Percentiles rank a stretch among this genome's conserved stretches.
phyloP scores from a whole-genome alignment of 2,329 filamentous ascomycete species.

The Madurella fahalii region DNA sequence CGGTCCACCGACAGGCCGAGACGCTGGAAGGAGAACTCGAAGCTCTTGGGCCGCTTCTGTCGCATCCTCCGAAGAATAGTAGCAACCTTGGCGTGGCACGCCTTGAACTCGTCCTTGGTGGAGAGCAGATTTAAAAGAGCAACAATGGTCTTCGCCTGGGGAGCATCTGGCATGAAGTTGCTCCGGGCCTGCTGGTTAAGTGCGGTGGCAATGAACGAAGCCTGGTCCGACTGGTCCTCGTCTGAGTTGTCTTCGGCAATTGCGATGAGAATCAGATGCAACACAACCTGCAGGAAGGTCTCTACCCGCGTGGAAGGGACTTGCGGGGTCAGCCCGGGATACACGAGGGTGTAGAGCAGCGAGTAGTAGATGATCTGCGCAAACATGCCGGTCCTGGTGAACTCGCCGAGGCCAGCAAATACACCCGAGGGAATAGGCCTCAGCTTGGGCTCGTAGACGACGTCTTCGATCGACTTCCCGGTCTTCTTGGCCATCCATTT shows the following conservation, averaged over 20 bases:
- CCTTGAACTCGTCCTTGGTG: conserved; percentile 69
- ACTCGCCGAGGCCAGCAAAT: conserved; percentile 71
- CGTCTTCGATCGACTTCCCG: conserved; percentile 72
- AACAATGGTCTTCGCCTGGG: conserved; percentile 58
- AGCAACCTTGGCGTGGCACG: conserved; percentile 78
- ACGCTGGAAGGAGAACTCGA: conserved; percentile 62
- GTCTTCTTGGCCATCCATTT: conserved; percentile 83
- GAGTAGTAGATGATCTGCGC: conserved; percentile 87
- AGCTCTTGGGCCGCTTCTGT: conserved; percentile 71
- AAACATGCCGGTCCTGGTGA: conserved; percentile 82
- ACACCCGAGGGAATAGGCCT: conserved; percentile 70
- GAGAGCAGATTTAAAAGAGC: conserved; percentile 60
- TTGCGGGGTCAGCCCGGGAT: conserved; percentile 62
- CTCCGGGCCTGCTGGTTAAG: conserved; percentile 60
- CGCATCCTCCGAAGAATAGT: conserved; percentile 81
- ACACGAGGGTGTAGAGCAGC: conserved; percentile 73
- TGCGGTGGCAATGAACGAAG: conserved; percentile 70
- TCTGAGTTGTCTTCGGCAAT: conserved; percentile 72
- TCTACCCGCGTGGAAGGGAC: conserved; percentile 82
- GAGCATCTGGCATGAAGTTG: conserved; percentile 56
- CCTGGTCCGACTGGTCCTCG: conserved; percentile 47
- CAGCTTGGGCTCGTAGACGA: conserved; percentile 87
- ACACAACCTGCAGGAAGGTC: conserved; percentile 83
- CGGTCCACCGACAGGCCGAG: conserved; percentile 69
- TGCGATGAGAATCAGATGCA: conserved; percentile 83